A percentile compares a stretch with the other conserved stretches of the same genome.
Evolutionary conservation across 192 early-diverging fungal genomes (phyloP).

Genomic region (Mortierella hygrophila): DNA sequence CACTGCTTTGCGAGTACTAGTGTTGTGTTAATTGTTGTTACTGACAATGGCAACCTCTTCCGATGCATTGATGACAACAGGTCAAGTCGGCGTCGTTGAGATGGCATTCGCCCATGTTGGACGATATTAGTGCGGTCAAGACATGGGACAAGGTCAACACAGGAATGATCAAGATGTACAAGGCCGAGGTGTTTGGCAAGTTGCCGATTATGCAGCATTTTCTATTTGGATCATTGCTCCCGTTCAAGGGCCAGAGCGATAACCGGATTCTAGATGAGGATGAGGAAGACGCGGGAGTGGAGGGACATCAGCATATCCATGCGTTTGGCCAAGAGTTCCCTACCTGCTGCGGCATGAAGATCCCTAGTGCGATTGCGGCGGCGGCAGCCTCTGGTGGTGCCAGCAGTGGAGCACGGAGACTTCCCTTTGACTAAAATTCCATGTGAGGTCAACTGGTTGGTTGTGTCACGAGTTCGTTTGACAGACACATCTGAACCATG

Average conservation of each 20-base stretch:
- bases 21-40: no score
- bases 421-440: constrained; percentile 56
- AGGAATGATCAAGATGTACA: constrained; percentile 97
- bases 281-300: constrained; percentile 65
- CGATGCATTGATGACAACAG: constrained; percentile 14
- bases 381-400: constrained; percentile 60
- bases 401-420: constrained; percentile 33
- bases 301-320: constrained; percentile 71
- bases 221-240: constrained; percentile 89
- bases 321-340: constrained; percentile 86
- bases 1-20: neutral
- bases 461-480: neutral
- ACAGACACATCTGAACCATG: no score
- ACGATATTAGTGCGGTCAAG: constrained; percentile 88
- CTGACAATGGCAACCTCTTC: no score
- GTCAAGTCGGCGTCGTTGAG: constrained; percentile 77
- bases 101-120: constrained; percentile 97
- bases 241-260: constrained; percentile 73
- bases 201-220: constrained; percentile 99
- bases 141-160: constrained; percentile 93
- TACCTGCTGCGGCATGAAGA: constrained; percentile 83
- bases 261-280: constrained; percentile 46
- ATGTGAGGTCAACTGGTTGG: neutral
- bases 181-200: constrained; percentile 92
- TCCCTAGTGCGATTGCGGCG: constrained; percentile 87